phyloP scores from a whole-genome alignment of 2,329 filamentous ascomycete species.

The Ophiocordyceps australis region DNA sequence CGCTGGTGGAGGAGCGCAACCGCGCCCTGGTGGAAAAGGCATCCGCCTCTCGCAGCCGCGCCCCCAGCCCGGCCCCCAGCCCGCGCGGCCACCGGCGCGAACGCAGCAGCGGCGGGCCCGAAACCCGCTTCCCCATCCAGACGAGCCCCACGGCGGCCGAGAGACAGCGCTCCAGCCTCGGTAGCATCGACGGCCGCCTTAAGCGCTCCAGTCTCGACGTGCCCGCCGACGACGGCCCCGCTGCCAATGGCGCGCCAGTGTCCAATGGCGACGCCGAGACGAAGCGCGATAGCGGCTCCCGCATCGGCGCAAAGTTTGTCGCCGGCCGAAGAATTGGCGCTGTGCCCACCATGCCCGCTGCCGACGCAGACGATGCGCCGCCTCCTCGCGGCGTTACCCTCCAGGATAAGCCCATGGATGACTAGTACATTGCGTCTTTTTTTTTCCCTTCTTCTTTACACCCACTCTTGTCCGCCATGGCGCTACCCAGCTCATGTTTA shows the following conservation, averaged over 20 bases:
- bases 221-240: slow-evolving; percentile 35
- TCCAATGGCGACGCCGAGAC: slow-evolving; percentile 16
- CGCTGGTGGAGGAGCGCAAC: slow-evolving; percentile 85
- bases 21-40: slow-evolving; percentile 57
- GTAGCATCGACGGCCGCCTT: slow-evolving; percentile 24
- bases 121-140: slow-evolving; percentile 72
- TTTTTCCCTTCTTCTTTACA: neutral
- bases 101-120: slow-evolving; percentile 52
- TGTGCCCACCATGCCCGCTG: slow-evolving; percentile 11
- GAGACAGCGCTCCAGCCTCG: slow-evolving; percentile 29
- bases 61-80: slow-evolving; percentile 52
- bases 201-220: slow-evolving; percentile 67
- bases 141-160: slow-evolving; percentile 42
- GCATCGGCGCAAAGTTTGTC: slow-evolving; percentile 22
- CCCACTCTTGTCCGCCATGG: too few species aligned
- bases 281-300: slow-evolving; percentile 47
- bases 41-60: slow-evolving; percentile 48
- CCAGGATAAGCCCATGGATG: slow-evolving; percentile 33
- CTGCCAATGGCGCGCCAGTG: slow-evolving; percentile 19
- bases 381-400: slow-evolving; percentile 26
- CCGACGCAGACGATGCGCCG: slow-evolving; percentile 8
- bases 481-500: too few species aligned
- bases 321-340: slow-evolving; percentile 24
- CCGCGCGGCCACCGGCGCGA: slow-evolving; percentile 55
- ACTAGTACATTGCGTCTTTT: slow-evolving; percentile 13